Conservation (phyloP, 2,329 filamentous ascomycete genomes). For the Neocatenulostroma microsporum region DNA sequence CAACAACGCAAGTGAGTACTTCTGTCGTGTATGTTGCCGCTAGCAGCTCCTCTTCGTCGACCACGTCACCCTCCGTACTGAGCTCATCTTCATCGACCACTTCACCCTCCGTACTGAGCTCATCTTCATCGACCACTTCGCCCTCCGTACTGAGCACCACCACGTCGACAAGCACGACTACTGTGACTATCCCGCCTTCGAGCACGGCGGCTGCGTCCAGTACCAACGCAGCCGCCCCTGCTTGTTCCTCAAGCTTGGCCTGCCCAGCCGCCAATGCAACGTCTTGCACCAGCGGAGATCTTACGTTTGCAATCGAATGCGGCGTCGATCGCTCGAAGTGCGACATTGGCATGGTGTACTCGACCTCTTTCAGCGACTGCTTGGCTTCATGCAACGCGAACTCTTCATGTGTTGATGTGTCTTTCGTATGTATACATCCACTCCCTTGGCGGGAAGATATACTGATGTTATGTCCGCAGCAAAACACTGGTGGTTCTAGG, state of each 20-base stretch:
- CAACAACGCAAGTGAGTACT: no score
- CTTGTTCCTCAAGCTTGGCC: no score
- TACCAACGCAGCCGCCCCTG: background rate
- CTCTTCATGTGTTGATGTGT: background rate
- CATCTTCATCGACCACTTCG: no score
- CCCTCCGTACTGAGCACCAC: no score
- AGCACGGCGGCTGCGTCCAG: background rate
- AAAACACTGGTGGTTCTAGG: background rate
- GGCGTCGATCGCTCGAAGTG: conserved; percentile 1
- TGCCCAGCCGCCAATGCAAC: background rate
- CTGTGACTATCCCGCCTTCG: no score
- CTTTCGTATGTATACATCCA: background rate
- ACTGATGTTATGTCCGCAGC: background rate
- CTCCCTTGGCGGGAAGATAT: background rate
- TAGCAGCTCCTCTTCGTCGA: no score
- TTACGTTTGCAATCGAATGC: background rate
- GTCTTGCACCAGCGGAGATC: background rate
- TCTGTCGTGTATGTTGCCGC: no score
- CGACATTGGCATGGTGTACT: conserved; percentile 1
- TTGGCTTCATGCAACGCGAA: background rate
- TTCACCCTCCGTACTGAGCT: no score
- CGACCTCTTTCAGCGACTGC: background rate
- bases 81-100: no score
- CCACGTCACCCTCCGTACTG: no score
- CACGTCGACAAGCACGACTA: background rate